Evolutionary conservation across 352 stramenopile species (phyloP).

Genomic region (Phytophthora pisi): DNA sequence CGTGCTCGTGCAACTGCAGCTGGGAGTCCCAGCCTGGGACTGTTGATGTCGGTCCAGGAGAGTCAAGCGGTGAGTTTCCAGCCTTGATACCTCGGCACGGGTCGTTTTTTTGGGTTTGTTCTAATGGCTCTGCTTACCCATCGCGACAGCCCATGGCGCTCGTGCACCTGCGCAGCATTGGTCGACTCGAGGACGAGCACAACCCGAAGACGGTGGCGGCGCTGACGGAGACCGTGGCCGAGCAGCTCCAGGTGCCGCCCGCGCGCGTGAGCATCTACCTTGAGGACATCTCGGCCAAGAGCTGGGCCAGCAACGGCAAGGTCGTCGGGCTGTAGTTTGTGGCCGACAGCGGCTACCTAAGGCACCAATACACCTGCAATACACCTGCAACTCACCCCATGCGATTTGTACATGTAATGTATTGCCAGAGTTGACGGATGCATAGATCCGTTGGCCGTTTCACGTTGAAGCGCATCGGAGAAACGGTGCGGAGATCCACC

Average conservation of each 20-base stretch:
- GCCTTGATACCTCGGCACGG: background rate
- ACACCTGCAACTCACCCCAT: background rate
- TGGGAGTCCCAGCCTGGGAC: no score
- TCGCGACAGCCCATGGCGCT: slow-evolving; percentile 26
- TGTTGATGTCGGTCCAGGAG: slow-evolving; percentile 33
- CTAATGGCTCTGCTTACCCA: background rate
- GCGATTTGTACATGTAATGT: background rate
- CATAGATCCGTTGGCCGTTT: slow-evolving; percentile 24
- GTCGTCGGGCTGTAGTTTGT: slow-evolving; percentile 2
- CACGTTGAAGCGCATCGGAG: slow-evolving; percentile 7
- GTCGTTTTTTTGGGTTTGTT: no score
- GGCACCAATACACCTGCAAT: no score
- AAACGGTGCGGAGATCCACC: background rate
- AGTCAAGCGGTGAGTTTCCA: slow-evolving; percentile 22
- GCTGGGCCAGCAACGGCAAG: slow-evolving; percentile 38
- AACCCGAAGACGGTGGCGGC: slow-evolving; percentile 32
- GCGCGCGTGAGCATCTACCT: slow-evolving; percentile 43
- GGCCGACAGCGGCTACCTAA: background rate
- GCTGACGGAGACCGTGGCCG: slow-evolving; percentile 27
- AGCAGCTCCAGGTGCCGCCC: slow-evolving; percentile 29
- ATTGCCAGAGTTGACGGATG: background rate
- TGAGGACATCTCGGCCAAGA: slow-evolving; percentile 39
- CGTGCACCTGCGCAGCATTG: slow-evolving; percentile 38
- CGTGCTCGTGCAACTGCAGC: slow-evolving; percentile 31
- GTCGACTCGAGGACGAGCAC: slow-evolving; percentile 32